phyloP scores from a whole-genome alignment of 768 basidiomycete species.

The Nidularia pulvinata region DNA sequence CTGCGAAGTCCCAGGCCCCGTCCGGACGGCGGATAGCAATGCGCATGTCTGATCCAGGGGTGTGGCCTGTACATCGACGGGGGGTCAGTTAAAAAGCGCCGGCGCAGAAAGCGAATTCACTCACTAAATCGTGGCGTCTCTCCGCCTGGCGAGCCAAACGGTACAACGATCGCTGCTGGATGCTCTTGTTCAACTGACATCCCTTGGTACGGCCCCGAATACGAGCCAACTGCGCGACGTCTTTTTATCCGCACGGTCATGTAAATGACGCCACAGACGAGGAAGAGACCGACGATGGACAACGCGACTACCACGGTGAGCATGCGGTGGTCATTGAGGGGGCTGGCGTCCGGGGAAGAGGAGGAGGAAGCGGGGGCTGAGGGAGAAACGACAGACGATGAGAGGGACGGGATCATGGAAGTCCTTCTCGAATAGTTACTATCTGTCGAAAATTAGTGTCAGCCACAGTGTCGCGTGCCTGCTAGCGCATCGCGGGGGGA shows the following conservation, averaged over 20 bases:
- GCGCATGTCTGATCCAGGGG: constrained; percentile 57
- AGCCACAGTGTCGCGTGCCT: too few relatives aligned
- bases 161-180: constrained; percentile 37
- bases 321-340: constrained; percentile 23
- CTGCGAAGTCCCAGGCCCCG: constrained; percentile 58
- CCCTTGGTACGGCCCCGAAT: constrained; percentile 23
- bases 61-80: constrained; percentile 32
- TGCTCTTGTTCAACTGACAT: constrained; percentile 27
- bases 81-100: not conserved
- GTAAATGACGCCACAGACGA: constrained; percentile 25
- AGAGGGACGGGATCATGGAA: too few relatives aligned
- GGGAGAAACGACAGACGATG: too few relatives aligned
- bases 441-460: too few relatives aligned
- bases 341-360: not conserved
- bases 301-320: constrained; percentile 26
- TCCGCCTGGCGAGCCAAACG: constrained; percentile 32
- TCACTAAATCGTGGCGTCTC: constrained; percentile 37
- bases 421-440: too few relatives aligned
- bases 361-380: too few relatives aligned
- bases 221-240: constrained; percentile 11
- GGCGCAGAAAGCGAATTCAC: constrained; percentile 7
- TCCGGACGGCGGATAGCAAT: constrained; percentile 51
- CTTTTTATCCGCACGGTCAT: constrained; percentile 28
- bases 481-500: too few relatives aligned
- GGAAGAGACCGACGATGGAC: constrained; percentile 19